Evolutionary conservation across 768 basidiomycete genomes (phyloP).

Genomic region (Pholiota conissans): DNA sequence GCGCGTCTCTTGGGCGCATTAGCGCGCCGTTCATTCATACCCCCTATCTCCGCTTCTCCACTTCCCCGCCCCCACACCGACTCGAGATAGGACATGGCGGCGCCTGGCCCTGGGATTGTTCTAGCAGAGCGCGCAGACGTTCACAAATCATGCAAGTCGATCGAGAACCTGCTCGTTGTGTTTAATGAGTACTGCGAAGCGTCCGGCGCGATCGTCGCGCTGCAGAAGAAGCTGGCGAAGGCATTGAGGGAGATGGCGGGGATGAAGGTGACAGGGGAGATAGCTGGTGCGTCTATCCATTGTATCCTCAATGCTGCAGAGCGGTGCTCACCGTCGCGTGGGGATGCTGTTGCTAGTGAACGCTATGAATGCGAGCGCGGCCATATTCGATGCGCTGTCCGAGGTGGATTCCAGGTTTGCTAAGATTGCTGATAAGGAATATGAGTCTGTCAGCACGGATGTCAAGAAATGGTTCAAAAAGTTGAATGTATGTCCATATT

Average conservation of each 20-base stretch:
- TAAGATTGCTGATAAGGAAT: constrained; percentile 75
- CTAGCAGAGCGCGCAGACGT: constrained; percentile 68
- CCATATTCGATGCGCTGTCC: constrained; percentile 65
- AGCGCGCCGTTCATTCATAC: constrained; percentile 1
- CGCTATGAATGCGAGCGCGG: constrained; percentile 63
- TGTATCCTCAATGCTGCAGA: background rate
- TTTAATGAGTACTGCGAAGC: constrained; percentile 80
- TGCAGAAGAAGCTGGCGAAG: constrained; percentile 78
- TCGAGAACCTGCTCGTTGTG: constrained; percentile 65
- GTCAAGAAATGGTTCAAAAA: constrained; percentile 89
- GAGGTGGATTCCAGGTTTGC: constrained; percentile 77
- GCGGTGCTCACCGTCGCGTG: constrained; percentile 12
- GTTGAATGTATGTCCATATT: constrained; percentile 53
- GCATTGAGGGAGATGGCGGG: constrained; percentile 66
- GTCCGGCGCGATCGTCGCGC: constrained; percentile 52
- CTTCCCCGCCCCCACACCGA: background rate
- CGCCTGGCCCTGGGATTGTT: constrained; percentile 6
- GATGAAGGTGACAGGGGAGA: constrained; percentile 58
- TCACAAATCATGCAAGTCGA: constrained; percentile 78
- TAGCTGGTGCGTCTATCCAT: constrained; percentile 55
- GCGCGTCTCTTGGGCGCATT: background rate
- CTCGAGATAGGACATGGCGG: constrained; percentile 4
- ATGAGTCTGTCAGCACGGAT: constrained; percentile 59
- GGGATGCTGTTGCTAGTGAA: constrained; percentile 45
- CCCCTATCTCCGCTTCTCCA: background rate